Evolutionary conservation across 2,329 filamentous ascomycete species (phyloP), one percentile per base, ranked within the genome.

Genomic region (Acrocalymma vagum): DNA sequence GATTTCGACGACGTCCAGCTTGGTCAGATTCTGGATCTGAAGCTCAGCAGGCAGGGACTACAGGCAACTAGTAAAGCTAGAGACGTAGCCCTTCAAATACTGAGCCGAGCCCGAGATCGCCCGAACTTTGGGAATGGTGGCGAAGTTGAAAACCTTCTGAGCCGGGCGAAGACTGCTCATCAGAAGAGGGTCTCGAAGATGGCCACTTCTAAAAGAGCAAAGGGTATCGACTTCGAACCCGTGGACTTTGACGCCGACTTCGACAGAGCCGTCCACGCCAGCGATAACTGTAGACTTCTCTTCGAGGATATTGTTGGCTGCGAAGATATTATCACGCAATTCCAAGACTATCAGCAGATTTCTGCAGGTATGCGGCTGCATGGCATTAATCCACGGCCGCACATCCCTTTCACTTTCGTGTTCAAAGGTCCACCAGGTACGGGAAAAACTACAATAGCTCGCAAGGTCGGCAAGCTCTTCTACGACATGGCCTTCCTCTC

Each of bases 401-500:
- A 77, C 6, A 75, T 87, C 0, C 83, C 84, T 0, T 85, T 84
- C 58, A 84, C 78, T 45, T 87, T 87, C 51, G 49, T 88, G 0
- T 88, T 88, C 64, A 74, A 78, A 0, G 85, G 85, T 0, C 72
- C 77, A 41, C 82, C 82, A 9, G 84, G 82, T 78, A 89, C 85
- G 0, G 87, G 86, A 0, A 90, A 90, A 57, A 88, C 86, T 0
- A 83, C 82, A 0, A 87, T 76, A 0, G 87, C 87, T 0, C 71
- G 77, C 9, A 86, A 84, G 42, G 86, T 90, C 75, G 86, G 86
- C 3, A 78, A 87, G 44, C 73, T 90, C 0, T 90, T 81, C 53
- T 89, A 87, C 53, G 81, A 89, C 48, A 79, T 89, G 74, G 85
- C 85, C 0, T 79, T 90, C 29, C 67, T 90, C 0, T 65, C 78